Evolutionary conservation across 306 rosid genomes (phyloP), one percentile per base, ranked within the genome.

Genomic region (Malus orientalis): DNA sequence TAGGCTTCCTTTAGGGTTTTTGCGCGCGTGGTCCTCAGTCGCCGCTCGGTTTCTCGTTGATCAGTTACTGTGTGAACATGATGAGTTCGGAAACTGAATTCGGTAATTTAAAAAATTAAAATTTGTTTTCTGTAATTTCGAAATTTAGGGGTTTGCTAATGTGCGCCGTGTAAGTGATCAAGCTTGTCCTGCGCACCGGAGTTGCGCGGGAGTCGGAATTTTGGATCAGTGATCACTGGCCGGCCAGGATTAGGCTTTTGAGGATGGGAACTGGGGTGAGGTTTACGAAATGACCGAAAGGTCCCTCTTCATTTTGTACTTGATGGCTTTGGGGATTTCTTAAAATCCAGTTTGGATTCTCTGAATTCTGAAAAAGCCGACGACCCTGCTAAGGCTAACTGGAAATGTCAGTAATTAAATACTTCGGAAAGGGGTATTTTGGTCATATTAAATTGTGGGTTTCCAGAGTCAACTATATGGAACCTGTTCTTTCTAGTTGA

Each of bases 241-340:
- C 36, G 70, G 67, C 59, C 40, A 23, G 45, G 22, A 27, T 14
- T 27, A 19, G 30, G 79, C 66, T 12, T 15, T 15, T 27, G 29
- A 11, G 40, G 66, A 44, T 61, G 36, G 36, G 36, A 61, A 60
- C 19, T 25, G 32, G 73, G 47, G 75, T 30, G 73, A 1, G 67
- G 19, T 14, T 25, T 53, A 8, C n/a, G 67, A 61, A 84, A 84
- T 92, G 82, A 74, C 97, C 45, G 8, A 69, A 84, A 40, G 83
- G 74, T 80, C 93, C 88, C 49, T n/a, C 65, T 69, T 51, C 29
- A 32, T 74, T 22, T 23, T 15, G 65, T 76, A 36, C 67, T 49
- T 53, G 32, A 70, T 33, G 12, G 32, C 67, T 5, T 63, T 32
- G 33, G 55, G 63, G 23, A 11, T 53, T 73, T 59, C 27, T 60